Base-by-base conservation (phyloP, 768 basidiomycete species). In the Botryobasidium botryosum region DNA sequence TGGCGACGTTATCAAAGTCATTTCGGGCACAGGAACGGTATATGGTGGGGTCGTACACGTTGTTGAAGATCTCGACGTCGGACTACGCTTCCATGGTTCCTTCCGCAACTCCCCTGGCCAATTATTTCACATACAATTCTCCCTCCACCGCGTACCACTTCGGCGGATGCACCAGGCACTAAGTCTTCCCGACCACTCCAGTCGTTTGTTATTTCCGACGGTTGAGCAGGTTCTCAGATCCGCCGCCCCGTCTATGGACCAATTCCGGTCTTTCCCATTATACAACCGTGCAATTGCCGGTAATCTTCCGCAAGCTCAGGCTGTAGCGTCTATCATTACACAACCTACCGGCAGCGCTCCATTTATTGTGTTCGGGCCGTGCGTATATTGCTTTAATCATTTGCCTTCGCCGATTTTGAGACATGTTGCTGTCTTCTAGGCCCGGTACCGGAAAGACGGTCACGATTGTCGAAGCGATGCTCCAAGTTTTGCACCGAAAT, bases 391-490 rank as follows among this genome's bases (percentile, higher is more conserved):
- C 29, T 17, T 18, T 21, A 15, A 20, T 3, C 15, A 25, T 26
- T 15, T 7, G 23, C 20, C 8, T 31, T 7, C 8, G 27, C 25
- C 23, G 8, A 15, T 26, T 31, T 13, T 13, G 13, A 8, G 8
- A 7, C 10, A 8, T 42, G 13, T 31, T 13, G n/a, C n/a, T n/a
- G n/a, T 24, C 8, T 29, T n/a, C 6, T 35, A 75, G 74, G 1
- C 73, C 73, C 3, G 74, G 74, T 5, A 79, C 77, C 0, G 77
- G 77, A 0, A 79, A 79, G 56, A 79, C 77, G 0, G 66, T 77
- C 23, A 78, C 75, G 0, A 62, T 74, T 1, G 69, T 77, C 2
- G 77, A 79, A 53, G 68, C 71, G 1, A 77, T 79, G 31, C 62
- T 57, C 3, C 77, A 79, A 51, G 53, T 79, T 2, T 58, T 77